Base-by-base conservation (phyloP, 2,329 filamentous ascomycete species). In the Furcasterigmium furcatum region DNA sequence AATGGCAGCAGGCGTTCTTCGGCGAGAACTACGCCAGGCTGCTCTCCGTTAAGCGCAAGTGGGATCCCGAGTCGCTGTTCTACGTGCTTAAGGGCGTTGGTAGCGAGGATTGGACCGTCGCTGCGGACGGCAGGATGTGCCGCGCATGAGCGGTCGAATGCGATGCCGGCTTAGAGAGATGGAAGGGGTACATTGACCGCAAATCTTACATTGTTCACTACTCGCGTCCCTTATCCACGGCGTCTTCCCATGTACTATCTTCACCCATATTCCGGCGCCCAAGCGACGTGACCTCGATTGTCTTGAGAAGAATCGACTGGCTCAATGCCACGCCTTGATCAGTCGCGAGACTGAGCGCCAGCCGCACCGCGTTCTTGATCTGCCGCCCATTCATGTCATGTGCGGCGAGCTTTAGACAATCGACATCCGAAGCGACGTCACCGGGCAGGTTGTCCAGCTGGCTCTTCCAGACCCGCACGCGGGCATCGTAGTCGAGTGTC, bases 341-440 rank as follows among this genome's bases (percentile, higher is more conserved):
- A 38, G 92, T 77, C 2, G 91, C 89, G 14, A 96, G 74, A 0
- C 87, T 87, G 64, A 95, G 89, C 2, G 88, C 88, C 1, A 88
- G 91, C 46, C 87, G 81, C 41, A 95, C 84, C 10, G 86, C 85
- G 61, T 95, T 95, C 72, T 95, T 95, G 74, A 95, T 95, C 79
- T 91, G 73, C 16, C 76, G 70, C 10, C 77, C 77, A 48, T 80
- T 80, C 47, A 80, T 73, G 30, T 84, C 82, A 58, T 86, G 80
- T 43, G 83, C 77, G 2, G 85, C 80, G 18, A 95, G 70, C 34
- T 68, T 63, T 40, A 82, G 79, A 51, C 82, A 83, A 58, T 95
- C 87, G 3, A 50, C 30, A 13, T 50, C 30, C 13, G 30, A 14
- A n/a, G 30, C 48, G 18, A 41, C 46, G 4, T 39, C 38, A 20